Base-by-base conservation (phyloP, 2,329 filamentous ascomycete genomes). In the Thielaviopsis punctulata region DNA sequence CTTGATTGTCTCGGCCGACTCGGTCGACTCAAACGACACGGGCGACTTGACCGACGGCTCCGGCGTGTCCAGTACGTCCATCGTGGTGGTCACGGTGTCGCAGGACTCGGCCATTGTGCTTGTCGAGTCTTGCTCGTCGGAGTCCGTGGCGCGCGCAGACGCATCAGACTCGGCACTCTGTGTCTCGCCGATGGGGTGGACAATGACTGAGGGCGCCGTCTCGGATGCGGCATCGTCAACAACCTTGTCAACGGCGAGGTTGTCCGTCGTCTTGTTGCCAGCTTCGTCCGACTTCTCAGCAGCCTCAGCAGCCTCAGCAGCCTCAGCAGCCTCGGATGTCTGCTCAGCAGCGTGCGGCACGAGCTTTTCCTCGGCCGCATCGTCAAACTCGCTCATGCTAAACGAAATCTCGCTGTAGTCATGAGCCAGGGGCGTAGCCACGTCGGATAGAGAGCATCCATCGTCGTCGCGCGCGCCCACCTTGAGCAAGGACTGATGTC, bases 331-430 rank as follows among this genome's bases (percentile, higher is more conserved):
- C 23, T 44, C n/a, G n/a, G 25, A 33, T 8, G 50, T n/a, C 22
- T 45, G 39, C 13, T 46, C 47, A 36, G 12, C 5, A n/a, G 30
- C 3, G 13, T 36, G 6, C 5, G 5, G 5, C 13, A 3, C n/a
- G 30, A 15, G 9, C 41, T 47, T 24, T 2, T 23, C 33, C 18
- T 18, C 48, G 30, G 23, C 22, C 10, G 7, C 43, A 24, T 44
- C 21, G 12, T 36, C 48, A 24, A 45, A 52, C 30, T 47, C 48
- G 24, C 49, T 49, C 43, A 55, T 41, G 23, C 45, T 47, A 41
- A 55, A 55, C 9, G 53, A 55, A 23, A 52, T 44, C 25, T 55
- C 49, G 18, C 41, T 49, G 12, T 55, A 55, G 41, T 55, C 53
- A 6, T 55, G 53, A 18, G 39, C 27, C n/a, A 52, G 43, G 2